Percentiles rank a stretch among this genome's conserved stretches.
Conservation (phyloP, 106 monocot genomes). For the Chionographis japonica region DNA sequence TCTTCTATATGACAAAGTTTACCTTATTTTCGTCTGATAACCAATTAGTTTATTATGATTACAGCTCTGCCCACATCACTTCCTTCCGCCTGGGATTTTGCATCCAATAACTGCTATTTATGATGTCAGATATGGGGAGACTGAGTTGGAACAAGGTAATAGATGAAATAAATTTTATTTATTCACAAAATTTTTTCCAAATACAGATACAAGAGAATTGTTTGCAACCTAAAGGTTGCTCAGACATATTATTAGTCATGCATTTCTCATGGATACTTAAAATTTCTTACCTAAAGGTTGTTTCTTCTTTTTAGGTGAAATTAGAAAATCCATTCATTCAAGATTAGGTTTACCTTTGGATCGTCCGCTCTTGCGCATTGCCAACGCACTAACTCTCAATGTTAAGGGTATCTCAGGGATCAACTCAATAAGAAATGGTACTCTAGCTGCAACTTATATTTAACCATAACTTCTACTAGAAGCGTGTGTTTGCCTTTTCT, state of each 20-base stretch:
- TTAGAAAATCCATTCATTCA: conserved; percentile 80
- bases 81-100: conserved; percentile 60
- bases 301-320: conserved; percentile 42
- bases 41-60: conserved; percentile 12
- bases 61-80: conserved; percentile 82
- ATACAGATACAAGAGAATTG: too few relatives aligned
- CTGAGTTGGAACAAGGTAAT: conserved; percentile 76
- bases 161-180: background rate
- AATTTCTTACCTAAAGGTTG: background rate
- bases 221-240: background rate
- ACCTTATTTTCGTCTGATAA: conserved; percentile 3
- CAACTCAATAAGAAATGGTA: conserved; percentile 37
- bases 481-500: background rate
- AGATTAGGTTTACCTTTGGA: conserved; percentile 80
- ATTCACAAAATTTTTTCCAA: background rate
- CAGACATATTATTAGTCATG: background rate
- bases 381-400: conserved; percentile 68
- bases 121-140: conserved; percentile 80
- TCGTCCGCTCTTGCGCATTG: conserved; percentile 76
- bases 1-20: background rate
- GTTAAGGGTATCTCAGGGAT: conserved; percentile 5
- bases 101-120: conserved; percentile 91
- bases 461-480: background rate
- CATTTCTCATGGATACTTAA: background rate
- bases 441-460: background rate